Percentiles rank a stretch among this genome's conserved stretches.
These are phyloP conservation scores for Yamadazyma diospyri DNA, from an alignment of 1,139 yeast species.

Conservation along the genomic window DNA sequence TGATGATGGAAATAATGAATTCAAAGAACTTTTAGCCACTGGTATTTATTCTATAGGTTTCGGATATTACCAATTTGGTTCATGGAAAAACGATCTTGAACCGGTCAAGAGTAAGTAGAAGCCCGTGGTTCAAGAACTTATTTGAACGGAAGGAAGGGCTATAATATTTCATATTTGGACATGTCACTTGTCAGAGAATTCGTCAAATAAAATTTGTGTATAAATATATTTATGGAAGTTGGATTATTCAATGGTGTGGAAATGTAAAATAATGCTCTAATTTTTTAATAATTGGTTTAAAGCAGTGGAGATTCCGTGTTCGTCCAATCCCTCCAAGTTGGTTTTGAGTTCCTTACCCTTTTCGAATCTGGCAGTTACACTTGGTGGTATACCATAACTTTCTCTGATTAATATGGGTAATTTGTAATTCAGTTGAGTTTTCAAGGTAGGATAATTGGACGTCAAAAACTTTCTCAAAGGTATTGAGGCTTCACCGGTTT, in stretches of 20 bases:
- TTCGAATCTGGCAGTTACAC: constrained; percentile 67
- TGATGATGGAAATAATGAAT: constrained; percentile 30
- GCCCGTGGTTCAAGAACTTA: neutral
- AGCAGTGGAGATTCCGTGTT: constrained; percentile 35
- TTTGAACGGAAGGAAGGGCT: too few relatives aligned
- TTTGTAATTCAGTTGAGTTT: constrained; percentile 38
- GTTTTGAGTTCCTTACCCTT: constrained; percentile 43
- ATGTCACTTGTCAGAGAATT: too few relatives aligned
- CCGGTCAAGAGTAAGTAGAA: neutral
- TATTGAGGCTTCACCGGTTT: constrained; percentile 66
- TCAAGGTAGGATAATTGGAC: constrained; percentile 58
- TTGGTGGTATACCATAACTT: constrained; percentile 68
- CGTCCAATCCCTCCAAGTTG: constrained; percentile 45
- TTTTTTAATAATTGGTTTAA: constrained; percentile 36
- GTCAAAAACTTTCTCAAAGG: constrained; percentile 63
- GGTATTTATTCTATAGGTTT: constrained; percentile 55
- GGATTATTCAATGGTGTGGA: neutral
- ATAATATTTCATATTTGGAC: too few relatives aligned
- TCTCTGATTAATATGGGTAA: constrained; percentile 76
- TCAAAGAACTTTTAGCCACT: constrained; percentile 45
- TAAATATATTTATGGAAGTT: neutral
- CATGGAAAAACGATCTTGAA: neutral
- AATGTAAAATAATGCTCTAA: constrained; percentile 5
- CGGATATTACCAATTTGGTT: constrained; percentile 54
- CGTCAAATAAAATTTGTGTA: too few relatives aligned